Base-by-base conservation (phyloP, 208 protist species). In the Perkinsela sp. region DNA sequence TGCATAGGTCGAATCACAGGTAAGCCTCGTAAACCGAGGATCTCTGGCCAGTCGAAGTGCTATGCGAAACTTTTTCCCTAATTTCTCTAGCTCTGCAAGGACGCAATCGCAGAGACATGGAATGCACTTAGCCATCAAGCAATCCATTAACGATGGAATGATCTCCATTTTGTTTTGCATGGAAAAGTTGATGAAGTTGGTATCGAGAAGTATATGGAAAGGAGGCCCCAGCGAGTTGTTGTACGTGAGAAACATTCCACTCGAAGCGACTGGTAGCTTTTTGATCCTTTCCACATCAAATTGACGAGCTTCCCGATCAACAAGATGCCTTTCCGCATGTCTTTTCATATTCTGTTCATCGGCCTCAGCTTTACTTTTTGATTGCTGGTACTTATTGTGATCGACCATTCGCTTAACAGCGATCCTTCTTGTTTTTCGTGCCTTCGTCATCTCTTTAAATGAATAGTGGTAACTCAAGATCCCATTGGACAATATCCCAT, bases 151-250 rank as follows among this genome's bases (percentile, higher is more conserved):
- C 0, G 82, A 82, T 66, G 96, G 80, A 29, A 98, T 82, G 68
- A 98, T 93, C 71, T 99, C 96, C 29, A 99, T 89, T 76, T 98
- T 98, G 79, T 98, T 97, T 72, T 97, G 91, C 77, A 98, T 97
- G n/a, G 93, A 95, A 74, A 98, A 98, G 81, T 98, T 98, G 75
- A 99, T 98, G 76, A 99, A 98, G 88, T 99, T 99, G 0, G 97
- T 99, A 75, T 99, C 97, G 6, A 99, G 76, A 75, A 98, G 88
- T 22, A 99, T 84, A 74, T 93, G 88, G 80, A 96, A 99, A 66
- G 97, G 97, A 22, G 97, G 97, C 1, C 94, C 94, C 1, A 98
- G 86, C 31, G 87, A 79, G 32, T 76, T 86, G 84, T 98, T 98
- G 84, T 96, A 96, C 48, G 78, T 84, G 31, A 98, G 95, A 76